Evolutionary conservation across 2,329 filamentous ascomycete genomes (phyloP).

Genomic region (Stromatinia cepivora): DNA sequence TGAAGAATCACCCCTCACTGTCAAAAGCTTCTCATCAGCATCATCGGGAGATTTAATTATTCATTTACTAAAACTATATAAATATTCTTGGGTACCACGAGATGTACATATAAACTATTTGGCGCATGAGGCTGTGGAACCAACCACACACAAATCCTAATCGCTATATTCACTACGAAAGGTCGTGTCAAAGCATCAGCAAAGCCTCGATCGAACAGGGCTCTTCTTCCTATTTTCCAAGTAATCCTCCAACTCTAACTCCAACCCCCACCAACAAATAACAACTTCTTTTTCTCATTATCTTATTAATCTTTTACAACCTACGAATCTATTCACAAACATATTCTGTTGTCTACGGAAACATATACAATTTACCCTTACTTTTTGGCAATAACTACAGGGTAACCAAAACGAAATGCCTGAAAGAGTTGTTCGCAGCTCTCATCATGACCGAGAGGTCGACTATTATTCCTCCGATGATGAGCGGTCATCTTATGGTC

Average conservation of each 20-base stretch:
- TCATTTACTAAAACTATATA: background rate
- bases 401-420: conserved; percentile 29
- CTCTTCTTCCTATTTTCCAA: background rate
- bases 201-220: conserved; percentile 8
- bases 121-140: conserved; percentile 2
- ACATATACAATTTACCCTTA: background rate
- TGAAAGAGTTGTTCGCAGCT: conserved; percentile 33
- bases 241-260: background rate
- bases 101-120: background rate
- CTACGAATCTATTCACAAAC: background rate
- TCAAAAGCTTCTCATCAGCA: background rate
- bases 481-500: conserved; percentile 34
- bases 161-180: background rate
- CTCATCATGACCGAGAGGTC: conserved; percentile 32
- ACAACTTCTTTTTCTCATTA: background rate
- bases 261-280: background rate
- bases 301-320: background rate
- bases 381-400: background rate
- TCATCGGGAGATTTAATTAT: background rate
- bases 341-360: background rate
- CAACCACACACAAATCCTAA: background rate
- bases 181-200: conserved; percentile 7
- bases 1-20: conserved; percentile 10
- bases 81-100: background rate
- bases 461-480: conserved; percentile 41